phyloP scores from a whole-genome alignment of 1,284 basidiomycete genomes.

The Fomes fomentarius region DNA sequence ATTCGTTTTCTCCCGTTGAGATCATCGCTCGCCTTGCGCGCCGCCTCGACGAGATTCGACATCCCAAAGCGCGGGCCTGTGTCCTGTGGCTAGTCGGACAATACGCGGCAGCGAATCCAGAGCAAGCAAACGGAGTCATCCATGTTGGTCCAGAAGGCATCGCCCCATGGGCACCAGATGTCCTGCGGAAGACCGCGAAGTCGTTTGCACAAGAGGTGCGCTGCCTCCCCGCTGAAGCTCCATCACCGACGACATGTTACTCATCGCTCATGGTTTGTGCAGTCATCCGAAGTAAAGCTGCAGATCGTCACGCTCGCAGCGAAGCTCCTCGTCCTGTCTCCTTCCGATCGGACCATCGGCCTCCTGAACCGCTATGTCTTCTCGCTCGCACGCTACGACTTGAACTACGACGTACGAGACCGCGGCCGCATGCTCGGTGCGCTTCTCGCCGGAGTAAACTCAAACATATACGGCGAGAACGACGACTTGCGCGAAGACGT shows the following conservation, averaged over 20 bases:
- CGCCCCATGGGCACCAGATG: constrained; percentile 81
- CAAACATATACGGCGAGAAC: constrained; percentile 35
- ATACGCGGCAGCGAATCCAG: constrained; percentile 50
- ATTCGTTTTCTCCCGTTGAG: constrained; percentile 53
- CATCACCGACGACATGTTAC: neutral
- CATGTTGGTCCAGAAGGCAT: constrained; percentile 46
- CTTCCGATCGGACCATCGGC: constrained; percentile 51
- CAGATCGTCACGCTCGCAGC: constrained; percentile 83
- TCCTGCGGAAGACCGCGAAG: constrained; percentile 77
- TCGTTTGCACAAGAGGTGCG: constrained; percentile 73
- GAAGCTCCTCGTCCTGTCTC: constrained; percentile 78
- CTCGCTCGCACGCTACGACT: constrained; percentile 86
- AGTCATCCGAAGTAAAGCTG: constrained; percentile 75
- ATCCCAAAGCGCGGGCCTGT: constrained; percentile 81
- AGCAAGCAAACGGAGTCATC: constrained; percentile 15
- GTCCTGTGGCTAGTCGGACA: constrained; percentile 92
- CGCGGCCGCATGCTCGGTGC: constrained; percentile 80
- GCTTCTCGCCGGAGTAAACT: constrained; percentile 63
- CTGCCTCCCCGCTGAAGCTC: neutral
- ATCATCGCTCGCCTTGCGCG: constrained; percentile 79
- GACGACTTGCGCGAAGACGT: constrained; percentile 48
- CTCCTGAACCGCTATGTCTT: constrained; percentile 76
- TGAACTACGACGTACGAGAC: constrained; percentile 87
- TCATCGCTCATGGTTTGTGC: no score
- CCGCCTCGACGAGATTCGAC: constrained; percentile 76